A percentile compares a stretch with the other conserved stretches of the same genome.
phyloP scores from a whole-genome alignment of 306 rosid genomes.

The Acmispon strigosus region DNA sequence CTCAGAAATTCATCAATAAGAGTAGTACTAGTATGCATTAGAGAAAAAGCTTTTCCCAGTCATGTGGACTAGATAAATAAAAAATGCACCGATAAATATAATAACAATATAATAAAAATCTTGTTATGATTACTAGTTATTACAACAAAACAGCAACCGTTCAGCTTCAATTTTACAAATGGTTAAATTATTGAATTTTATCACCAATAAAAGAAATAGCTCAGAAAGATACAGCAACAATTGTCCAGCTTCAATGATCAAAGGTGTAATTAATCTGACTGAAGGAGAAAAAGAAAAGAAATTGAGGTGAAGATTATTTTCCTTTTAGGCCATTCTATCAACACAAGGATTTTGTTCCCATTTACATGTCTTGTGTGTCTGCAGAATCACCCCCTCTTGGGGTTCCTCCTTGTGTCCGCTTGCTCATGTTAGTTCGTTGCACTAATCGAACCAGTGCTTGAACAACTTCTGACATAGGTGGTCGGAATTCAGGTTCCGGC shows the following conservation, averaged over 20 bases:
- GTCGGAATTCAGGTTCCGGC: conserved; percentile 98
- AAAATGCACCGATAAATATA: background rate
- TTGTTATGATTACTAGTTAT: background rate
- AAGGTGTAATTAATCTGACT: conserved; percentile 17
- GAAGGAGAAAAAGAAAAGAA: conserved; percentile 7
- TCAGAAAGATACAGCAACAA: conserved; percentile 30
- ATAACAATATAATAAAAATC: background rate
- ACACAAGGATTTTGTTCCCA: conserved; percentile 10
- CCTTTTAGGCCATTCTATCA: conserved; percentile 21
- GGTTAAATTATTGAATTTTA: conserved; percentile 20
- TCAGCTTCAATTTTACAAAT: conserved; percentile 8
- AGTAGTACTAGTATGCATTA: too few relatives aligned
- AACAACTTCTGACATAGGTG: conserved; percentile 98
- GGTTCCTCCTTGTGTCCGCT: conserved; percentile 78
- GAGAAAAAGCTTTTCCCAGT: too few relatives aligned
- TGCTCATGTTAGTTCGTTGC: conserved; percentile 97
- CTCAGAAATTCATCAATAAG: too few relatives aligned
- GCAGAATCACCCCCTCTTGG: conserved; percentile 38
- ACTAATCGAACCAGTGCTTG: conserved; percentile 83
- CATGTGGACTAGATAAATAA: too few relatives aligned
- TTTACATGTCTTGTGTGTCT: conserved; percentile 48
- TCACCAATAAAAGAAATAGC: conserved; percentile 31
- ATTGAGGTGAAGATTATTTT: conserved; percentile 7
- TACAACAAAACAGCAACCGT: background rate
- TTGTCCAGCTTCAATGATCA: conserved; percentile 14